Base-by-base conservation (phyloP, 805 yeast species). In the Dipodascopsis tothii region DNA sequence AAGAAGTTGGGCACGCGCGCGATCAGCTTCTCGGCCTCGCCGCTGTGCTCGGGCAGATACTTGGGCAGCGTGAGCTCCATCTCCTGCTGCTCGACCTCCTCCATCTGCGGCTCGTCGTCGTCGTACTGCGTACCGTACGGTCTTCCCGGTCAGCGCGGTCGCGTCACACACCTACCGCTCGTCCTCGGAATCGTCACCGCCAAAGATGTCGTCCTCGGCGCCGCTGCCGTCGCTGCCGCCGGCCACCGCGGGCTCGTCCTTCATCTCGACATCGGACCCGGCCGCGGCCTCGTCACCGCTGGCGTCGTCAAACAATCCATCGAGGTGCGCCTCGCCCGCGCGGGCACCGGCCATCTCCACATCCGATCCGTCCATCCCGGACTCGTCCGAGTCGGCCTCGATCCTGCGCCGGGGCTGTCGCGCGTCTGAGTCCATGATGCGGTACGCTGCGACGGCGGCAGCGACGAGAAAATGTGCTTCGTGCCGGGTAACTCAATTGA, bases 1-100 rank as follows among this genome's bases (percentile, higher is more conserved):
- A 92, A 65, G 57, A 84, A 90, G 18, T 85, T 80, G 2, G 98
- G 98, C 48, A 88, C 66, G 50, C 83, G 81, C 40, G 83, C 75
- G 54, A 71, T 52, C 57, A 68, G 33, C 45, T 64, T 59, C 57
- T 72, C 50, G 54, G 60, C 41, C 1, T 50, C 32, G 2, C 51
- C 48, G 7, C 27, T 35, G 25, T 58, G 60, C 6, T 61, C 46
- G 3, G 63, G 50, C 6, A 64, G 54, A 41, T 56, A 63, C 36
- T 61, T 47, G 3, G 68, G 66, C 43, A 63, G 46, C n/a, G 60
- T 51, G 28, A 61, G 52, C 38, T 62, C 64, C 50, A 59, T 57
- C 33, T 51, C 58, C 27, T 50, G 53, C 47, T 54, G 51, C 21
- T 56, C 60, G 27, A 51, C 50, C 43, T 54, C 55, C 21, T 52